phyloP scores from a whole-genome alignment of 139 green algal species.

The Dunaliella primolecta region DNA sequence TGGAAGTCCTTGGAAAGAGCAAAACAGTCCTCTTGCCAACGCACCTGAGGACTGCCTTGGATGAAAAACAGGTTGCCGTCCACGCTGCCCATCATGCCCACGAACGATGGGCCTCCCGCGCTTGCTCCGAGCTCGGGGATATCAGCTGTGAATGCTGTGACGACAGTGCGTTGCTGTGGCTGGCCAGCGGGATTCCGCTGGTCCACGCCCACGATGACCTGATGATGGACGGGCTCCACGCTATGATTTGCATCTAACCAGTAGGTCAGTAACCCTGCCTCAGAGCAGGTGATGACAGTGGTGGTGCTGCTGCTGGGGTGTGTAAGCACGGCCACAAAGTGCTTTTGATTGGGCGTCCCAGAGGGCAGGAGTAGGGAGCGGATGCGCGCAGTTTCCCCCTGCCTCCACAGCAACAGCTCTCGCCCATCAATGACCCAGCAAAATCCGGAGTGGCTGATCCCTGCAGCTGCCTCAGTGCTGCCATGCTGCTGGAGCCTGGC shows the following conservation, averaged over 20 bases:
- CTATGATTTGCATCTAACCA: slow-evolving; percentile 42
- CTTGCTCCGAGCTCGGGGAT: slow-evolving; percentile 5
- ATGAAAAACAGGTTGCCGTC: slow-evolving; percentile 33
- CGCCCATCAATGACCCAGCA: neutral
- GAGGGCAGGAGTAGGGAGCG: neutral
- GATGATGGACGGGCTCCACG: slow-evolving; percentile 18
- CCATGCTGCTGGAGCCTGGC: too few relatives aligned
- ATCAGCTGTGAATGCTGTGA: slow-evolving; percentile 7
- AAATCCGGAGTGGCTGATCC: neutral
- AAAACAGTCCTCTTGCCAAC: too few relatives aligned
- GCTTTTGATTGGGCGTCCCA: neutral
- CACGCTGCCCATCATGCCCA: slow-evolving; percentile 14
- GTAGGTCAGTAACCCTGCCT: slow-evolving; percentile 12
- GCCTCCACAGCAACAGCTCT: neutral
- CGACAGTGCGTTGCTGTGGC: too few relatives aligned
- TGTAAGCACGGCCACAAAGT: neutral
- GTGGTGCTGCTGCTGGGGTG: slow-evolving; percentile 1
- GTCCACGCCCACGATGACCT: neutral
- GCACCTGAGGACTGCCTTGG: slow-evolving; percentile 9
- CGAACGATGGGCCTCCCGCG: slow-evolving; percentile 11
- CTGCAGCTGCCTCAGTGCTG: too few relatives aligned
- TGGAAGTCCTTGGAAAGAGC: too few relatives aligned
- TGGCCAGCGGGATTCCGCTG: neutral
- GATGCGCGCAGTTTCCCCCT: neutral
- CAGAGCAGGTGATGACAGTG: slow-evolving; percentile 23